These are phyloP conservation scores for Tephrocybe sp. DNA, from an alignment of 768 basidiomycete genomes.

Conservation along the genomic window DNA sequence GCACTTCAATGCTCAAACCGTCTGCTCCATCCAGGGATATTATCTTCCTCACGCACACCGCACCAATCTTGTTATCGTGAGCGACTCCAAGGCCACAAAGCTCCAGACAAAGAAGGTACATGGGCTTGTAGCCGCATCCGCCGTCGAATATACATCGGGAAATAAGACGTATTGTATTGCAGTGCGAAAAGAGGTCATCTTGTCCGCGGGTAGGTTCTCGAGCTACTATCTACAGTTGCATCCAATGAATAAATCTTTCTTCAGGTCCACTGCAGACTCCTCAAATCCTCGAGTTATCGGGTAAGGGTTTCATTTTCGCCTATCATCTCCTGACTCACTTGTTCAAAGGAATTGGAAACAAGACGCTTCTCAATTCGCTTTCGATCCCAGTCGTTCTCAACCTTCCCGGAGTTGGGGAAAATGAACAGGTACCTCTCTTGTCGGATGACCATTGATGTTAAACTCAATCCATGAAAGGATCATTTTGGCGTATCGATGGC, in stretches of 20 bases:
- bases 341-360: slow-evolving; percentile 37
- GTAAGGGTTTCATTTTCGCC: slow-evolving; percentile 4
- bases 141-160: slow-evolving; percentile 12
- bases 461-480: not conserved
- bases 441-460: not conserved
- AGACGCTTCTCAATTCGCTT: slow-evolving; percentile 24
- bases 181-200: slow-evolving; percentile 21
- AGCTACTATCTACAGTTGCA: too few relatives aligned
- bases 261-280: slow-evolving; percentile 24
- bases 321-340: slow-evolving; percentile 22
- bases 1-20: not conserved
- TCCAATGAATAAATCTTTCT: too few relatives aligned
- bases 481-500: slow-evolving; percentile 1
- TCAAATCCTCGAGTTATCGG: slow-evolving; percentile 24
- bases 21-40: slow-evolving; percentile 1
- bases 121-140: slow-evolving; percentile 3
- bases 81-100: slow-evolving; percentile 1
- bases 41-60: slow-evolving; percentile 5
- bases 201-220: slow-evolving; percentile 18
- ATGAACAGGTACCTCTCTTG: slow-evolving; percentile 23
- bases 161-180: slow-evolving; percentile 6
- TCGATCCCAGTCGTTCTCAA: slow-evolving; percentile 31
- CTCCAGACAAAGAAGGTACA: not conserved
- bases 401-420: slow-evolving; percentile 40
- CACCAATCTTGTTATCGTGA: not conserved